Evolutionary conservation across 441 rosid genomes (phyloP), one percentile per base, ranked within the genome.

Genomic region (Hypseocharis bilobata): DNA sequence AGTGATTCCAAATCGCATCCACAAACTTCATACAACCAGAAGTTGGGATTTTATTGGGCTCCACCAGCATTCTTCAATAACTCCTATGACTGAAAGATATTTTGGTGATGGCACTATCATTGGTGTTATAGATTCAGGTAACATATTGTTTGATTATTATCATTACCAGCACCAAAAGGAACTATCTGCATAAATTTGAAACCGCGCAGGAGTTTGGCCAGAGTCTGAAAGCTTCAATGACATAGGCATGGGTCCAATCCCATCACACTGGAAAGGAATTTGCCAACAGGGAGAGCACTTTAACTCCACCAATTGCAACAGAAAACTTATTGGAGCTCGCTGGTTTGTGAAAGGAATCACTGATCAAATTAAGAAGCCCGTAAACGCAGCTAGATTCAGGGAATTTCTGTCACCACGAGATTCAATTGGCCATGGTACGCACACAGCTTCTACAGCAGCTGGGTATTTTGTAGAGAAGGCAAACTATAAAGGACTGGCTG

Each of bases 1-100:
- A 67, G 80, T 80, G 42, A 17, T 75, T 62, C 83, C 74, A n/a
- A 78, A 77, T 55, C 58, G 64, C 29, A 65, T 80, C 59, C 74
- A 51, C 36, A 74, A 72, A 70, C 71, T 78, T 23, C 78, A 71
- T 47, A 78, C 80, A 0, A 78, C 82, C 4, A 69, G 82, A 72
- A 75, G 80, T 47, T 80, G 84, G 84, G 84, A 80, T 64, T 80
- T 77, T 63, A 57, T 77, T 7, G 80, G 79, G 23, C 77, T 76
- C 28, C 34, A 64, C 59, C 62, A 54, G 26, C 62, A 65, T 19
- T 69, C 70, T 54, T 40, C 74, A 6, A 51, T 57, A 65, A 75
- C 69, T 64, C 69, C 64, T 22, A 40, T 69, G 54, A 36, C 70
- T 4, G 64, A 62, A 57, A 75, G 77, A 65, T 72, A 67, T 56